Percentiles rank a stretch among this genome's conserved stretches.
Evolutionary conservation across 2,329 filamentous ascomycete genomes (phyloP).

Genomic region (Raffaelea ambrosiae): DNA sequence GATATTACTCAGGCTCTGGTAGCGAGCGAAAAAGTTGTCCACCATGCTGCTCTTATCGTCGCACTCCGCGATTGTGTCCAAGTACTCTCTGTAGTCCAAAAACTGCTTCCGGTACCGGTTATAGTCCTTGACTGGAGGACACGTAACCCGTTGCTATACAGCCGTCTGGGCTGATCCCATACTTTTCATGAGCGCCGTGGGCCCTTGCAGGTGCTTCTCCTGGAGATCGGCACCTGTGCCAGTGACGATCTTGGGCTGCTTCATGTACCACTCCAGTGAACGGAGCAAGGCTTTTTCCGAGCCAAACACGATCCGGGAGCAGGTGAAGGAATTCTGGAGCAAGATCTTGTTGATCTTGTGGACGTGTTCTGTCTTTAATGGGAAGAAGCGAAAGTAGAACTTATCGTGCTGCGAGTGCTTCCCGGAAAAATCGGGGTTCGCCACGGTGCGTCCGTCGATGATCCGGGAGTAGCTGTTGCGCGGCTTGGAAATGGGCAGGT

Average conservation of each 20-base stretch:
- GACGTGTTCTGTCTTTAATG: slow-evolving; percentile 16
- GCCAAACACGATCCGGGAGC: slow-evolving; percentile 19
- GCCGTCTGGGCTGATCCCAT: slow-evolving; percentile 11
- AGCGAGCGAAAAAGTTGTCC: background rate
- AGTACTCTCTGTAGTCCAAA: background rate
- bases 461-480: slow-evolving; percentile 18
- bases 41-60: background rate
- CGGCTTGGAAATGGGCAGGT: slow-evolving; percentile 20
- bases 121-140: slow-evolving; percentile 14
- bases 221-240: slow-evolving; percentile 7
- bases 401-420: slow-evolving; percentile 9
- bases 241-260: slow-evolving; percentile 12
- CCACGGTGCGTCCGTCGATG: slow-evolving; percentile 13
- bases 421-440: slow-evolving; percentile 8
- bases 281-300: slow-evolving; percentile 12
- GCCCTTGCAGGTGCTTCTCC: slow-evolving; percentile 1
- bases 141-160: background rate
- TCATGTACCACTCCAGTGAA: slow-evolving; percentile 19
- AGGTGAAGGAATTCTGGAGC: slow-evolving; percentile 17
- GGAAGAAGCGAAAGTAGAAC: slow-evolving; percentile 23
- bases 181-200: slow-evolving; percentile 9
- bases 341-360: slow-evolving; percentile 22
- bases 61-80: background rate
- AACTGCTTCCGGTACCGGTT: slow-evolving; percentile 1
- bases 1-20: background rate